Evolutionary conservation across 2,329 filamentous ascomycete species (phyloP).

Genomic region (Ceratocystis alfenasii): DNA sequence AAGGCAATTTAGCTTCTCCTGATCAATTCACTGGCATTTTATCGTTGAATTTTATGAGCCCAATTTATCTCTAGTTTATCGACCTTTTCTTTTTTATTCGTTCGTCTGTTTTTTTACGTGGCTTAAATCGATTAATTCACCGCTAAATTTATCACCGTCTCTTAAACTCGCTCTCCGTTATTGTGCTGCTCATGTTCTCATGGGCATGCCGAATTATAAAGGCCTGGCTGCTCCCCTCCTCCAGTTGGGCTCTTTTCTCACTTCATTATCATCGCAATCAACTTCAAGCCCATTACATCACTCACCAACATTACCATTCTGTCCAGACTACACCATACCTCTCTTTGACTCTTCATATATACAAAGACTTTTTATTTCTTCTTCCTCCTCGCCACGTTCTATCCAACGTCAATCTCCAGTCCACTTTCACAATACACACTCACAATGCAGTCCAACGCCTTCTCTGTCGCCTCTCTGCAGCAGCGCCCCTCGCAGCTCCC

Average conservation of each 20-base stretch:
- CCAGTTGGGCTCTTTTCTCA: background rate
- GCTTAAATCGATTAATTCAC: constrained; percentile 2
- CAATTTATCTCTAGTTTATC: background rate
- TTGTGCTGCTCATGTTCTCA: background rate
- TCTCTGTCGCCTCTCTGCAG: constrained; percentile 27
- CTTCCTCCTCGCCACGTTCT: no score
- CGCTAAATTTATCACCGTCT: background rate
- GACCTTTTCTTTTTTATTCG: background rate
- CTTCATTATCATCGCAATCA: background rate
- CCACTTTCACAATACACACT: constrained; percentile 24
- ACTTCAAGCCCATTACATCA: background rate
- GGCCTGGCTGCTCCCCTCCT: constrained; percentile 9
- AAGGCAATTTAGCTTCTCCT: background rate
- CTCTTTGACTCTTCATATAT: background rate
- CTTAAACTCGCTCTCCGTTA: background rate
- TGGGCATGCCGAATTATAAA: constrained; percentile 1
- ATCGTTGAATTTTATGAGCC: background rate
- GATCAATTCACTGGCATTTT: background rate
- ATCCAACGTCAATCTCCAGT: no score
- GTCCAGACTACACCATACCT: background rate
- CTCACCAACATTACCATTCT: background rate
- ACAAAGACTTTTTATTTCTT: no score
- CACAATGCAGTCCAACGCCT: constrained; percentile 19
- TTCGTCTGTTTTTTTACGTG: constrained; percentile 7
- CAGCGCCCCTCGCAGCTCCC: constrained; percentile 54